Conservation (phyloP, 2,329 filamentous ascomycete species). For the Diplodia mutila region DNA sequence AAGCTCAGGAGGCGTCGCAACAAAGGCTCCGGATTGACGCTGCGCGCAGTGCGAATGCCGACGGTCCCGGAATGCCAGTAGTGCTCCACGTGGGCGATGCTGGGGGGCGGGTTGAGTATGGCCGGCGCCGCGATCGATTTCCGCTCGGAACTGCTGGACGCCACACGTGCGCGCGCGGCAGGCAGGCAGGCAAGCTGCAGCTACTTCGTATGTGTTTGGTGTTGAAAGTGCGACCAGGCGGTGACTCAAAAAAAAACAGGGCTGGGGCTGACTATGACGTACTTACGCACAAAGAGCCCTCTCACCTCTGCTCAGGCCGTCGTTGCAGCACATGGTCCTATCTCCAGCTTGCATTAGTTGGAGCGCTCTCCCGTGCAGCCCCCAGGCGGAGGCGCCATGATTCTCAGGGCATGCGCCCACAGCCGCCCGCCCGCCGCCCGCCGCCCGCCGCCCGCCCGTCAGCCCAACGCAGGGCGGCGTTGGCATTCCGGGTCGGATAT, state of each 20-base stretch:
- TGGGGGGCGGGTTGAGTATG: neutral
- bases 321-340: neutral
- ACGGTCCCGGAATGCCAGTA: constrained; percentile 15
- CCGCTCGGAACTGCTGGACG: neutral
- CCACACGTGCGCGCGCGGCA: constrained; percentile 13
- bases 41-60: constrained; percentile 9
- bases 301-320: neutral
- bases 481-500: too few species aligned
- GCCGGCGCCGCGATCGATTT: constrained; percentile 4
- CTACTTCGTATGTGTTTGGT: constrained; percentile 14
- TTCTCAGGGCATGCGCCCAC: constrained; percentile 7
- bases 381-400: neutral
- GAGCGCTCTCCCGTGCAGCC: neutral
- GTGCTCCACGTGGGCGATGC: constrained; percentile 20
- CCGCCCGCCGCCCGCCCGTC: too few species aligned
- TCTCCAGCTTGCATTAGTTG: constrained; percentile 5
- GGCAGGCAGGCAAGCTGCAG: constrained; percentile 6
- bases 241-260: constrained; percentile 18
- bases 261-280: constrained; percentile 8
- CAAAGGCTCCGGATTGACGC: constrained; percentile 1
- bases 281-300: neutral
- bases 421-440: too few species aligned
- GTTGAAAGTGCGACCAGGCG: constrained; percentile 2
- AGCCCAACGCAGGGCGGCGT: too few species aligned
- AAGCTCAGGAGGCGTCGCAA: neutral